Evolutionary conservation across 768 basidiomycete species (phyloP), one percentile per base, ranked within the genome.

Genomic region (Kwoniella bestiolae): DNA sequence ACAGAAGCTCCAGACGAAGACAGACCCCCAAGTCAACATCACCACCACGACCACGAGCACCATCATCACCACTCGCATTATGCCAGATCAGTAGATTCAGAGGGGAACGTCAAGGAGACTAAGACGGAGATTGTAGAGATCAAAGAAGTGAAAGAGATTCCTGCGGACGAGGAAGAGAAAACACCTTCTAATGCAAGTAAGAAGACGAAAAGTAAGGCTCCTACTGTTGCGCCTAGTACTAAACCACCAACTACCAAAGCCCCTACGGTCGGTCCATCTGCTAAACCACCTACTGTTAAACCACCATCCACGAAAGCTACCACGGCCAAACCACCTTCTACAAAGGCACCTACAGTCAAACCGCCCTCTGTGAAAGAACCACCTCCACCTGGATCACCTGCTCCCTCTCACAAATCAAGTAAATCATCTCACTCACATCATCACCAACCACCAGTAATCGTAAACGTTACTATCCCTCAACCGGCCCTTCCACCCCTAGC

Each of bases 61-160:
- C 72, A 73, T 38, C 72, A 74, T 52, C 69, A 70, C 55, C 72
- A 74, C 52, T 70, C 67, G 49, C 73, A 74, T 57, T 74, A 74
- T 60, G 73, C 65, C 25, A 45, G 72, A n/a, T 62, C 60, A 6
- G 66, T 73, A 32, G 60, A 61, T 41, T 65, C 53, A 23, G 52
- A 60, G 14, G 57, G 60, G 31, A 63, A 57, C 14, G 44, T 68
- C 23, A 52, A 44, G 18, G 66, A 68, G 44, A 68, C 66, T n/a
- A 63, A 58, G 11, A 59, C 46, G 3, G 61, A 63, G 8, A 60
- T 68, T 34, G 60, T 62, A 11, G 66, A 67, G 28, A 51, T 44
- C 18, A 50, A 58, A 51, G 56, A 59, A 56, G 56, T 62, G 2
- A 63, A 53, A 45, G 56, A 57, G 21, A 58, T 46, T 18, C 49